Percentiles rank a stretch among this genome's conserved stretches.
These are phyloP conservation scores for Sporothrix inflata DNA, from an alignment of 2,329 filamentous ascomycete genomes.

Conservation along the genomic window DNA sequence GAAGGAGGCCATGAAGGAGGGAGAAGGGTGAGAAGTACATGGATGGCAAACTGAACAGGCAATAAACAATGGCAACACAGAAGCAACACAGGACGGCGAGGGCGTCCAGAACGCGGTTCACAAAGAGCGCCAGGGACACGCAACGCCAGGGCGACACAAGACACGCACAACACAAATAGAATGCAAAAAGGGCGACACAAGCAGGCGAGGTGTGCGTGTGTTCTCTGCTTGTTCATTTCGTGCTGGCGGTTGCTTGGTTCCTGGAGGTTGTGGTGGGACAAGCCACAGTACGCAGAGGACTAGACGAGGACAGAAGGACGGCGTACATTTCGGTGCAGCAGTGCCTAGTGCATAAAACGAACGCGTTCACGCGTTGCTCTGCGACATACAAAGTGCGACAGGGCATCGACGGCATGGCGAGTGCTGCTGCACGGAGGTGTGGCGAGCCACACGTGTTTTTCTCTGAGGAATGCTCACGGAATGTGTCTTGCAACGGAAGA, in stretches of 20 bases:
- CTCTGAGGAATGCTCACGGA: not conserved
- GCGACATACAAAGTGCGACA: not conserved
- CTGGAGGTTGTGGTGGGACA: not conserved
- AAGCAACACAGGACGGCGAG: constrained; percentile 4
- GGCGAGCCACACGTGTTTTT: constrained; percentile 13
- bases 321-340: not conserved
- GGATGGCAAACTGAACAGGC: not conserved
- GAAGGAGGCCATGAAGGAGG: too few relatives aligned
- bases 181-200: not conserved
- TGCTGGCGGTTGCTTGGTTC: not conserved
- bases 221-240: constrained; percentile 3
- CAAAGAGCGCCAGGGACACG: constrained; percentile 1
- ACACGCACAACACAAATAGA: not conserved
- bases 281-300: not conserved
- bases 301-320: not conserved
- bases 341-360: too few relatives aligned
- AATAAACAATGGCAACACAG: not conserved
- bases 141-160: not conserved
- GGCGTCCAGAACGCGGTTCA: not conserved
- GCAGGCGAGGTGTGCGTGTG: not conserved
- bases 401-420: too few relatives aligned
- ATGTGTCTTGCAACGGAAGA: constrained; percentile 3
- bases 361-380: not conserved
- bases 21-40: too few relatives aligned
- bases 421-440: too few relatives aligned